A percentile compares a stretch with the other conserved stretches of the same genome.
Conservation (phyloP, 2,329 filamentous ascomycete species). For the Scopulariopsis brevicaulis region DNA sequence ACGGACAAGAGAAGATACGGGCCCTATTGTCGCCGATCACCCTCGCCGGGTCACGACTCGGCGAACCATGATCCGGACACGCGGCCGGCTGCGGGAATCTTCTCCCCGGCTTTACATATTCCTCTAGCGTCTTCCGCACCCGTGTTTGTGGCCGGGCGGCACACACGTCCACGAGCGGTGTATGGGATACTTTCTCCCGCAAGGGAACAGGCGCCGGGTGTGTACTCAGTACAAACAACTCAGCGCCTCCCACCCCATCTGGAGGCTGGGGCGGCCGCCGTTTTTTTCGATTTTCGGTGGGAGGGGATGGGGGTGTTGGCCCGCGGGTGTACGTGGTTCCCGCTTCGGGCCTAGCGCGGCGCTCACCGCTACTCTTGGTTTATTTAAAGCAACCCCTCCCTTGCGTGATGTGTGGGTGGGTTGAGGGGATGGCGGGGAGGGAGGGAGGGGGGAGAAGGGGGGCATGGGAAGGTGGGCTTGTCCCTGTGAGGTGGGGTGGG, state of each 20-base stretch:
- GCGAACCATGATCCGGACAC: no score
- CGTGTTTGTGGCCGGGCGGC: no score
- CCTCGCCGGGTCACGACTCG: no score
- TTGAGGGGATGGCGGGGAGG: background rate
- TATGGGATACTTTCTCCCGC: no score
- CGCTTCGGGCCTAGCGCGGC: slow-evolving; percentile 1
- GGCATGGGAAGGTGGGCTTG: background rate
- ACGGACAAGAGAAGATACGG: no score
- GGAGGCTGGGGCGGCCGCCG: no score
- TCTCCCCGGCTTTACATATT: no score
- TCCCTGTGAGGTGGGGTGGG: background rate
- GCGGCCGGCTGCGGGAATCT: no score
- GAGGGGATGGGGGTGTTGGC: background rate
- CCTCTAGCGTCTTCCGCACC: no score
- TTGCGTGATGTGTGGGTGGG: background rate
- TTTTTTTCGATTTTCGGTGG: background rate
- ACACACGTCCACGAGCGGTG: no score
- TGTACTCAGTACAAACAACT: background rate
- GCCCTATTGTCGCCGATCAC: no score
- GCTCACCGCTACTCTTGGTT: slow-evolving; percentile 4
- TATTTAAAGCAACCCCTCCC: slow-evolving; percentile 5
- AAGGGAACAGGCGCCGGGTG: no score
- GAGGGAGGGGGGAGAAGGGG: background rate
- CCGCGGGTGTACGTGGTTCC: background rate
- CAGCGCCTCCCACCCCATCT: background rate